phyloP scores from a whole-genome alignment of 2,329 filamentous ascomycete genomes.

The Beauveria bassiana region DNA sequence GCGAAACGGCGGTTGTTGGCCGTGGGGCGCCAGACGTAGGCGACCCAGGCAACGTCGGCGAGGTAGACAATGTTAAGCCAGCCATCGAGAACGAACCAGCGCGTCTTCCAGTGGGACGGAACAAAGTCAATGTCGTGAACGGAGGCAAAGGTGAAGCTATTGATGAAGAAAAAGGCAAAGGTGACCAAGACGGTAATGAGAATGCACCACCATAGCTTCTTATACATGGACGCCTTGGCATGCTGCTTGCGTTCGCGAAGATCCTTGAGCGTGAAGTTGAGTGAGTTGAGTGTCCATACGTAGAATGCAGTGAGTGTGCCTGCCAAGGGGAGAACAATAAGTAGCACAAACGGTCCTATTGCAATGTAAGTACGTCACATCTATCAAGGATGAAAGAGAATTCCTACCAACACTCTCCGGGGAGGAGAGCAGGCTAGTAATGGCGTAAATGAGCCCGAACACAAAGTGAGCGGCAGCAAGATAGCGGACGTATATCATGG shows the following conservation, averaged over 20 bases:
- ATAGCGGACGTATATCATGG: constrained; percentile 89
- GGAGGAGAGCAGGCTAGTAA: constrained; percentile 81
- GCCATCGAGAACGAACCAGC: constrained; percentile 95
- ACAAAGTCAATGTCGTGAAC: constrained; percentile 81
- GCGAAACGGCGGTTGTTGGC: constrained; percentile 95
- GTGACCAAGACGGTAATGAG: constrained; percentile 87
- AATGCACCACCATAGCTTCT: constrained; percentile 97
- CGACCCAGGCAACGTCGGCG: constrained; percentile 84
- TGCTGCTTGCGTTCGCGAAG: constrained; percentile 90
- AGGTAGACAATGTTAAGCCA: constrained; percentile 97
- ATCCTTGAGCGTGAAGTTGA: constrained; percentile 93
- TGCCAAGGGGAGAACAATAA: constrained; percentile 87
- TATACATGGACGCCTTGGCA: constrained; percentile 92
- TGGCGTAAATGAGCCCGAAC: constrained; percentile 87
- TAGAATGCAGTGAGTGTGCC: constrained; percentile 94
- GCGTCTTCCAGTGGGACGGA: constrained; percentile 91
- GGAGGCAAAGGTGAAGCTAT: constrained; percentile 90
- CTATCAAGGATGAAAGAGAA: neutral
- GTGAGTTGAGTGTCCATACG: constrained; percentile 94
- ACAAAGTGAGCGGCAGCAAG: constrained; percentile 89
- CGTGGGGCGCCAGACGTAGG: constrained; percentile 93
- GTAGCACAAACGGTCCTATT: constrained; percentile 73
- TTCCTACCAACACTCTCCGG: constrained; percentile 69
- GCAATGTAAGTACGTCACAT: constrained; percentile 16
- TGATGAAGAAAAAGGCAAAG: constrained; percentile 98